Evolutionary conservation across 164 flowering plant genomes (phyloP), one percentile per base, ranked within the genome.

Genomic region (Euptelea pleiosperma): DNA sequence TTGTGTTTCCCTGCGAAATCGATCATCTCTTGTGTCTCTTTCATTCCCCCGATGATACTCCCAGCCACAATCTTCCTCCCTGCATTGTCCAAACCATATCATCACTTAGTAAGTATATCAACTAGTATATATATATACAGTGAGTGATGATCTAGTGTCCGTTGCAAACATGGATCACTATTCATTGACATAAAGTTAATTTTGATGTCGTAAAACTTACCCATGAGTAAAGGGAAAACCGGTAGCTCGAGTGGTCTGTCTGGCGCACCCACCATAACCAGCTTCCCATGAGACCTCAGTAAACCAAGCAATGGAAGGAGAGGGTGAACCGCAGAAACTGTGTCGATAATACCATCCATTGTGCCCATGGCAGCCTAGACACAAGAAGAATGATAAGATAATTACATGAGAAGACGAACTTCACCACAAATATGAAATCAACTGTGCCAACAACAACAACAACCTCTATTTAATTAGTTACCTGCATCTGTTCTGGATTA

Each of bases 341-440:
- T 82, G 46, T 80, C 82, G 11, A 83, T 68, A 24, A 82, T 77
- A 15, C 80, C 80, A 73, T 79, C 82, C 78, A 80, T 43, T 46
- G 81, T 79, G 8, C 77, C 73, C 75, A 59, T 60, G 0, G 76
- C 82, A 34, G 72, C 79, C 88, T 82, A 56, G 6, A 54, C 2
- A 58, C 11, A 19, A 2, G 6, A 33, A 22, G 46, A n/a, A n/a
- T n/a, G n/a, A n/a, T n/a, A n/a, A n/a, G n/a, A n/a, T n/a, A n/a
- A n/a, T n/a, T n/a, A n/a, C n/a, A n/a, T n/a, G n/a, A n/a, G n/a
- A n/a, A n/a, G n/a, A n/a, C n/a, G n/a, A n/a, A n/a, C n/a, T n/a
- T n/a, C n/a, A 3, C 16, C 2, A 12, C 16, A 31, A 8, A 50
- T 11, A n/a, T n/a, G n/a, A n/a, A n/a, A n/a, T n/a, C n/a, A n/a